Base-by-base conservation (phyloP, 257 asterid species). In the Voacanga thouarsii region DNA sequence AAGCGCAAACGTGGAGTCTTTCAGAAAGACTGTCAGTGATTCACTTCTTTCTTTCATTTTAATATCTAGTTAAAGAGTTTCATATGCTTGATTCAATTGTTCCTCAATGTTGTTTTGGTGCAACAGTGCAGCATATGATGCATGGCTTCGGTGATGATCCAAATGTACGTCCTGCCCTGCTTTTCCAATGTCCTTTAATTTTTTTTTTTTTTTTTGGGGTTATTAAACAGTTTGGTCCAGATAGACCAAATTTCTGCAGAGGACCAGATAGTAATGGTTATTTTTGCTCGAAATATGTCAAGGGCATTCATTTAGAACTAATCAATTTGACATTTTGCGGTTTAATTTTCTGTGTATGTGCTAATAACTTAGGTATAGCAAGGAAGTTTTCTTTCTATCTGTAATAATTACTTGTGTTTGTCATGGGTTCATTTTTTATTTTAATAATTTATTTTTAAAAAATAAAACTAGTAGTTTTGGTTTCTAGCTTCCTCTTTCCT, bases 1-100 rank as follows among this genome's bases (percentile, higher is more conserved):
- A 94, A 95, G 86, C 95, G 98, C 59, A 95, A 95, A 84, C 96
- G 96, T 1, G 98, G 97, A 76, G 88, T 95, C 90, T 93, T 93
- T 75, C 99, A 93, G 86, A 95, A 95, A 88, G 99, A 95, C 66
- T 80, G 98, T 95, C 67, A 80, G 99, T 85, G 78, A 61, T 71
- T 74, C 61, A 15, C 63, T 56, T 60, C 70, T 59, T 72, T 71
- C 23, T 47, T 55, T 50, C 49, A n/a, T 1, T 53, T 77, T 53
- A 24, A 33, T 79, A 45, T 26, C 45, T 49, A 9, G 28, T 67
- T 68, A 12, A 45, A 60, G 44, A 51, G 50, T 55, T 24, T 69
- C 50, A 61, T 70, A 30, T 67, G 26, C 28, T 30, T 47, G 1
- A 2, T 43, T 71, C 6, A 10, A 37, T 15, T 56, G 37, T 47